Base-by-base conservation (phyloP, 441 rosid genomes). In the Populus hybrid region DNA sequence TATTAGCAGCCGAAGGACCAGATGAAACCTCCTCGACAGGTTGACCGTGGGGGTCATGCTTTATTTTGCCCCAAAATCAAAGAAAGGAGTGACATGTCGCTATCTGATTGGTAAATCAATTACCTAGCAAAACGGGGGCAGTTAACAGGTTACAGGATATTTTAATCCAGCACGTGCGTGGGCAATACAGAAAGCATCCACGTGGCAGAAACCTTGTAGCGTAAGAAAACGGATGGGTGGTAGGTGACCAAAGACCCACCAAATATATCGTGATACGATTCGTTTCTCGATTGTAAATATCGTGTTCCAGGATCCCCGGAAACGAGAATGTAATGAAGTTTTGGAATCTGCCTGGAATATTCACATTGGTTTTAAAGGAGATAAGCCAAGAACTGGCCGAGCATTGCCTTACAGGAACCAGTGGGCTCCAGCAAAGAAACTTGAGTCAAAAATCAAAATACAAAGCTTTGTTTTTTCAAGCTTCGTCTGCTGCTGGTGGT, bases 161-260 rank as follows among this genome's bases (percentile, higher is more conserved):
- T 19, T 36, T 9, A 8, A 6, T 11, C 16, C 23, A 68, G 67
- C 77, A 69, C 83, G 75, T 76, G 82, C 69, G 34, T 26, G 9
- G 71, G 1, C 38, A 46, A 12, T 23, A 7, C 6, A 57, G 12
- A 57, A 32, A 71, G 36, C 35, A 65, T 35, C 76, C 79, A 82
- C 79, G 84, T 75, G 79, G 74, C 21, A 5, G 14, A 6, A 40
- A 40, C 14, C 50, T 16, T 42, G 61, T 28, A 36, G 23, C 73
- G 65, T 70, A 77, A 77, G 76, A 8, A 53, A 69, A 1, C 30
- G 11, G 9, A 24, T 28, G 66, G 65, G n/a, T 0, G 74, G 23
- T 80, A 9, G 77, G 81, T 75, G 46, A 63, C 65, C 79, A 5
- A 9, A 35, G 6, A 24, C 40, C 59, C 28, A 80, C 83, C 85